A percentile compares a stretch with the other conserved stretches of the same genome.
Conservation (phyloP, 345 rosid species). For the Arabidopsis arenosa region DNA sequence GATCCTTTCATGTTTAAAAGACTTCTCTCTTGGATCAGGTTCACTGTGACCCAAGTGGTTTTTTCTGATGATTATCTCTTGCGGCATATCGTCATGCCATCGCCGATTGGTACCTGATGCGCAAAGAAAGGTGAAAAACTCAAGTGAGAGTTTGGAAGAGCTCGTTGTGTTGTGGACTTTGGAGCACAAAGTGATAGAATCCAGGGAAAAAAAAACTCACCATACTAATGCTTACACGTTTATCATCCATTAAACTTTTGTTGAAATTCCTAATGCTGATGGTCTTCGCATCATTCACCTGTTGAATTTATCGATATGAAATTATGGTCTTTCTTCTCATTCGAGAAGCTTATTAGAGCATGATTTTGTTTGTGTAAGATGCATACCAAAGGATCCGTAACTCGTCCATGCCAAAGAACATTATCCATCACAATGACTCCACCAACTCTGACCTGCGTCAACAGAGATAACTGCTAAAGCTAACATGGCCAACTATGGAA, state of each 20-base stretch:
- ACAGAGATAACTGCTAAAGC: constrained; percentile 22
- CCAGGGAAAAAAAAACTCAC: constrained; percentile 52
- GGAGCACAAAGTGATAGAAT: background rate
- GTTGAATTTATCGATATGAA: constrained; percentile 21
- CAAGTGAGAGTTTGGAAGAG: constrained; percentile 6
- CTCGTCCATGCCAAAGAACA: constrained; percentile 97
- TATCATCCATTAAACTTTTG: constrained; percentile 63
- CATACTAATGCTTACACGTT: constrained; percentile 83
- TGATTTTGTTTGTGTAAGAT: constrained; percentile 14
- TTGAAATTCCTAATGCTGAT: constrained; percentile 80
- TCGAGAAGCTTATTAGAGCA: background rate
- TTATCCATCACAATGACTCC: constrained; percentile 89
- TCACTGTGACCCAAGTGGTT: background rate
- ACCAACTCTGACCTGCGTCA: constrained; percentile 72
- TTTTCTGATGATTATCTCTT: constrained; percentile 53
- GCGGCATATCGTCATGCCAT: constrained; percentile 87
- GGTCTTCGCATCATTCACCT: constrained; percentile 84
- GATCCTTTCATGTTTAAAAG: background rate
- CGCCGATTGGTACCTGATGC: constrained; percentile 86
- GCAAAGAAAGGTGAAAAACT: constrained; percentile 3
- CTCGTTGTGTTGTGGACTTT: background rate
- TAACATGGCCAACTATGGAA: background rate
- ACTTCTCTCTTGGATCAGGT: constrained; percentile 9
- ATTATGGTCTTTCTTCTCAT: constrained; percentile 8
- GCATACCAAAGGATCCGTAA: constrained; percentile 77